Evolutionary conservation across 169 alveolate genomes (phyloP), one percentile per base, ranked within the genome.

Genomic region (Amoebophrya sp.): DNA sequence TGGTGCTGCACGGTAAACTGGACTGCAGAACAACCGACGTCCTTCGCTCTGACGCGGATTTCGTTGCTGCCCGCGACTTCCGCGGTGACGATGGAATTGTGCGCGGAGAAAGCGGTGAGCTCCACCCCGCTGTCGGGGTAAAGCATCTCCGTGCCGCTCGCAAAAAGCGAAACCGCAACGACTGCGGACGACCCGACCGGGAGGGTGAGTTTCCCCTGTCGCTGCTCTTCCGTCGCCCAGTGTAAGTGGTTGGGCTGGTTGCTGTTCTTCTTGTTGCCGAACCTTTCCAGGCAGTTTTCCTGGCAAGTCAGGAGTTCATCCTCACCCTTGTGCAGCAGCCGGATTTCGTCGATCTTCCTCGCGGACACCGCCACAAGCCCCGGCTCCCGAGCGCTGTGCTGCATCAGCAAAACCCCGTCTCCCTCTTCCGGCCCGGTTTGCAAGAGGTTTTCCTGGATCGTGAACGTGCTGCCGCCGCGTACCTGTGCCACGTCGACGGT

Each of bases 361-460:
- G 83, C 83, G 32, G 83, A 66, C 29, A 66, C 39, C 83, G 83
- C 83, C 7, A 66, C 83, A 25, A 66, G 83, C 32, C 83, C 83
- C 18, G 83, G 83, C 18, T 66, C 83, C 32, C 83, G 83, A 25
- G 32, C 83, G 7, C 10, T 3, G 32, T 25, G 1, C 83, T 66
- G 83, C 83, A 66, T 7, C 39, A 66, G 83, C 83, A 66, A 25
- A 2, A 66, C 83, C 10, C 83, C 83, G 35, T 66, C 83, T 25
- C 83, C 83, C 35, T 66, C 83, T 25, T 66, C 83, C 29, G 1
- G 12, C 10, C 83, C 83, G 29, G 83, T 66, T n/a, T 66, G 32
- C 39, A 66, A 1, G 32, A 7, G 12, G 12, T 66, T 66, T 25
- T 66, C 83, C 2, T 25, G 83, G 10, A 66, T 25, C 39, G 0